phyloP scores from a whole-genome alignment of 2,329 filamentous ascomycete genomes.

The Parastagonospora avenae region DNA sequence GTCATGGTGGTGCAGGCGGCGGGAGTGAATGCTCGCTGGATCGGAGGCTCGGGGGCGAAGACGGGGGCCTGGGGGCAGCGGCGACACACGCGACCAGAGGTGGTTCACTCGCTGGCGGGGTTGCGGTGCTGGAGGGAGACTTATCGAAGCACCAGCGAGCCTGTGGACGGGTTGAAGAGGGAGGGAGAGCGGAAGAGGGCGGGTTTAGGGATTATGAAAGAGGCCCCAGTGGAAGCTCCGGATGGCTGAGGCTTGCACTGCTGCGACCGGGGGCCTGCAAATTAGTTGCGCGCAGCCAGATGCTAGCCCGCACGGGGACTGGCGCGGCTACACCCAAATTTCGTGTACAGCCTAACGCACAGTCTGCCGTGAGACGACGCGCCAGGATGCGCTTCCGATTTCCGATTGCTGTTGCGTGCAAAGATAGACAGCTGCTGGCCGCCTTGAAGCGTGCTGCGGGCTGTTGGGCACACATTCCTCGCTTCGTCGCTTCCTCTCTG shows the following conservation, averaged over 20 bases:
- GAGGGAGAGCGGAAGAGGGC: constrained; percentile 20
- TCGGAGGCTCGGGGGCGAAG: constrained; percentile 8
- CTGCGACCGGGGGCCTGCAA: constrained; percentile 25
- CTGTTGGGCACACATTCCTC: neutral
- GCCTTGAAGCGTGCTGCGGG: neutral
- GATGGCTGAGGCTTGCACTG: constrained; percentile 36
- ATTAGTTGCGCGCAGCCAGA: constrained; percentile 24
- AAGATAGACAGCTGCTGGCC: neutral
- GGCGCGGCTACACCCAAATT: constrained; percentile 14
- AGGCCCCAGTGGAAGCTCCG: constrained; percentile 34
- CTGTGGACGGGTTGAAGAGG: constrained; percentile 4
- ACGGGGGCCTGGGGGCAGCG: constrained; percentile 10
- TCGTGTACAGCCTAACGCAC: constrained; percentile 23
- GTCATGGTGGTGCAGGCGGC: constrained; percentile 25
- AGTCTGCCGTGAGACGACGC: constrained; percentile 3
- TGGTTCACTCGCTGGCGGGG: constrained; percentile 15
- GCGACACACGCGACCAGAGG: constrained; percentile 30
- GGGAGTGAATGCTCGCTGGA: neutral
- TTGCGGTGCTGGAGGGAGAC: constrained; percentile 6
- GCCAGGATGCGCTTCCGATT: neutral
- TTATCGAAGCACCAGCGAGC: constrained; percentile 8
- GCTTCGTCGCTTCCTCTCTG: no score
- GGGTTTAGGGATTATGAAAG: constrained; percentile 40
- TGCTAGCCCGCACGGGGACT: constrained; percentile 16
- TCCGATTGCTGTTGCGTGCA: neutral